These are phyloP conservation scores for Liquidambar formosana DNA, from an alignment of 164 flowering plant genomes.

Conservation along the genomic window DNA sequence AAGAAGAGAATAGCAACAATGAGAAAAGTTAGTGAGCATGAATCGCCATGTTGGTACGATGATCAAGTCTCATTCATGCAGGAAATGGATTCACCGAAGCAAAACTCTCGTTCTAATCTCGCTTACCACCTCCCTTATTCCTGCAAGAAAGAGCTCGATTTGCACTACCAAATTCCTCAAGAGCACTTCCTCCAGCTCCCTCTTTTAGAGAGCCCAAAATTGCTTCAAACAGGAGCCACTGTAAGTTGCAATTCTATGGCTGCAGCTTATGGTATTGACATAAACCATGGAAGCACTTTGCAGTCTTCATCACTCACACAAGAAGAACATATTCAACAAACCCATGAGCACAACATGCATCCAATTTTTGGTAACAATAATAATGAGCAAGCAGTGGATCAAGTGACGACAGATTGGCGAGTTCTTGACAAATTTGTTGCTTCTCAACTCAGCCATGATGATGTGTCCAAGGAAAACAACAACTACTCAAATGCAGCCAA, in stretches of 20 bases:
- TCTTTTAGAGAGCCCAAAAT: conserved; percentile 55
- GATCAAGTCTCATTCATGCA: conserved; percentile 53
- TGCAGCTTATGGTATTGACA: conserved; percentile 21
- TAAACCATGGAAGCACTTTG: conserved; percentile 23
- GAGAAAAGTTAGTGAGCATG: conserved; percentile 46
- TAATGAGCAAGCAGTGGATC: conserved; percentile 20
- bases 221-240: conserved; percentile 17
- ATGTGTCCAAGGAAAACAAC: conserved; percentile 34
- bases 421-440: conserved; percentile 68
- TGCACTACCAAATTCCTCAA: conserved; percentile 27
- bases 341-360: conserved; percentile 14
- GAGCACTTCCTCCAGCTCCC: conserved; percentile 59
- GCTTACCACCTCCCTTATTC: conserved; percentile 17
- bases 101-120: conserved; percentile 18
- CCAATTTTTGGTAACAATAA: conserved; percentile 4
- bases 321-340: conserved; percentile 21
- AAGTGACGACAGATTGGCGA: conserved; percentile 59
- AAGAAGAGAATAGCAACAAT: conserved; percentile 60
- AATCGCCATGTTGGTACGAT: conserved; percentile 55
- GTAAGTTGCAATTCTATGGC: conserved; percentile 16
- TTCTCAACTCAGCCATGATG: conserved; percentile 60
- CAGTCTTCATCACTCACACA: conserved; percentile 24
- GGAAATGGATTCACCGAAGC: conserved; percentile 44
- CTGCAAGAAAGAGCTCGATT: conserved; percentile 53
- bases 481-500: conserved; percentile 12